These are phyloP conservation scores for Mycena rebaudengoi DNA, from an alignment of 768 basidiomycete genomes.

Conservation along the genomic window DNA sequence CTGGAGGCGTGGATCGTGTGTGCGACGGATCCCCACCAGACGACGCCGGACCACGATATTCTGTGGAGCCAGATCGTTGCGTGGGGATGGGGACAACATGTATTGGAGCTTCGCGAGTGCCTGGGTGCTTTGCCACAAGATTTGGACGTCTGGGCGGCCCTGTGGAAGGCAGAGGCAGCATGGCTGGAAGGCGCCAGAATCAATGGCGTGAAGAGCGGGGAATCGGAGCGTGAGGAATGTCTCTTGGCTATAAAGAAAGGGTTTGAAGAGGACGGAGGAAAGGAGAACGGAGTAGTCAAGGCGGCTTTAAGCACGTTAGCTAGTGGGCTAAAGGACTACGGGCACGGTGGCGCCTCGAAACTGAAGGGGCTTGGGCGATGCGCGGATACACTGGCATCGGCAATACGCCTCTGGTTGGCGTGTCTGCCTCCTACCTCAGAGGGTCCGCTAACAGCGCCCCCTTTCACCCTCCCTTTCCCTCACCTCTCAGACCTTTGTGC, in stretches of 20 bases:
- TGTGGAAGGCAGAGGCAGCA: conserved; percentile 64
- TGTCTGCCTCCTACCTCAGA: conserved; percentile 57
- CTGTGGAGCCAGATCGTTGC: conserved; percentile 88
- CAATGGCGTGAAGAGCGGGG: conserved; percentile 75
- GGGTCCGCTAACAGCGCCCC: conserved; percentile 54
- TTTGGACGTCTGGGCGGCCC: conserved; percentile 54
- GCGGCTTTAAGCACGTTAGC: conserved; percentile 45
- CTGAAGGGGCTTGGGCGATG: conserved; percentile 42
- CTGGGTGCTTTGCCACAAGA: conserved; percentile 42
- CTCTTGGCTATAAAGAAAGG: conserved; percentile 45
- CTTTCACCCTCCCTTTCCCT: conserved; percentile 68
- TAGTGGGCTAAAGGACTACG: conserved; percentile 33
- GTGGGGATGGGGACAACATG: conserved; percentile 77
- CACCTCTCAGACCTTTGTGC: conserved; percentile 63
- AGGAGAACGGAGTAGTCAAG: conserved; percentile 46
- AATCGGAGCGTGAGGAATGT: conserved; percentile 60
- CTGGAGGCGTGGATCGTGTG: conserved; percentile 81
- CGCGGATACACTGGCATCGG: conserved; percentile 52
- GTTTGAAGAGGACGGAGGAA: conserved; percentile 47
- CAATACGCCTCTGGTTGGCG: conserved; percentile 70
- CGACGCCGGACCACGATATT: conserved; percentile 86
- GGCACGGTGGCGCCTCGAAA: conserved; percentile 17
- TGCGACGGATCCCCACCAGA: conserved; percentile 90
- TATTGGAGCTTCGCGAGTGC: conserved; percentile 48
- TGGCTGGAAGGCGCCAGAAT: conserved; percentile 84